Base-by-base conservation (phyloP, 2,329 filamentous ascomycete genomes). In the Aureobasidium melanogenum region DNA sequence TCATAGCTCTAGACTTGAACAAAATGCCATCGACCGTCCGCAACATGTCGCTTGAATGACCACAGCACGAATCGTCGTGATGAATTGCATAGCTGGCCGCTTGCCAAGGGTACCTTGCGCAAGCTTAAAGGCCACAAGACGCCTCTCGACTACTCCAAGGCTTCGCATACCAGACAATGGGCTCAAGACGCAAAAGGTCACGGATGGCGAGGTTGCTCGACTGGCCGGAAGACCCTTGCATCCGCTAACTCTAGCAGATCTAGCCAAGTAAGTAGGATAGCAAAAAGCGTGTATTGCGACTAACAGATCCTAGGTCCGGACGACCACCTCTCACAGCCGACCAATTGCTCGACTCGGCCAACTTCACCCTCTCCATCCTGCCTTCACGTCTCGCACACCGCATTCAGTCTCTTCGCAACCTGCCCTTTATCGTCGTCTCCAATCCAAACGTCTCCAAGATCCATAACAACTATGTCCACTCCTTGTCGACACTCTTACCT, bases 401-500 rank as follows among this genome's bases (percentile, higher is more conserved):
- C 61, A 96, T 99, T 66, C 89, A 96, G 73, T 91, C 91, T 46
- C 80, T 99, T 19, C 88, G 92, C 65, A 96, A 96, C 72, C 84
- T 99, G 9, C 94, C 94, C 0, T 99, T 93, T 75, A 97, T 99
- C 66, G 93, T 99, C 60, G 94, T 99, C 28, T 92, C 93, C n/a
- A 97, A 99, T 72, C 90, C 91, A 0, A 91, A 97, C 72, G 91
- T 99, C 67, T 89, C 88, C 28, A 87, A 88, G 69, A 99, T 99
- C 66, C 96, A 97, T 79, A 87, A 89, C 75, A 97, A 97, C 75
- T 99, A 99, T 74, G 81, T 96, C 47, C 92, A 97, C 75, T 96
- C 91, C 2, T 80, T 99, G 22, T 93, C 89, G 2, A 96, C 91
- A 0, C 81, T 99, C 17, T 83, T 97, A 4, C 92, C 93, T 5